Conservation (phyloP, 2,329 filamentous ascomycete species). For the Lasiodiplodia theobromae region DNA sequence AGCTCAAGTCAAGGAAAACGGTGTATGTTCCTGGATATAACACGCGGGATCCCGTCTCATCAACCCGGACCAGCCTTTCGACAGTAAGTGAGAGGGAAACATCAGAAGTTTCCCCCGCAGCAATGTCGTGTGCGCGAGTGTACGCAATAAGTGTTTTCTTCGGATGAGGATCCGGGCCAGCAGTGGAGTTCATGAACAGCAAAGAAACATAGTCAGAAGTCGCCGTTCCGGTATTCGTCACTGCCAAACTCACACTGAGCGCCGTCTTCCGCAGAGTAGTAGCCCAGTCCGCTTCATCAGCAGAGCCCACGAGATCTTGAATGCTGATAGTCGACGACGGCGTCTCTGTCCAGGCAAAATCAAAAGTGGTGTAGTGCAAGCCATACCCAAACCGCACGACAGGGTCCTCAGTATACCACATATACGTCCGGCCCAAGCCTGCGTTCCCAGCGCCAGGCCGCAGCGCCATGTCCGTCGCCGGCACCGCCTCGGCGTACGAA, state of each 20-base stretch:
- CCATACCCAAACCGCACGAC: slow-evolving; percentile 64
- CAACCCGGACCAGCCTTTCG: slow-evolving; percentile 58
- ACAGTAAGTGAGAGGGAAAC: slow-evolving; percentile 54
- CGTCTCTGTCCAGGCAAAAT: no score
- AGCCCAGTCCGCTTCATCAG: slow-evolving; percentile 30
- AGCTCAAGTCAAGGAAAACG: slow-evolving; percentile 35
- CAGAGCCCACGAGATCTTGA: slow-evolving; percentile 33
- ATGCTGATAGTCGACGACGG: slow-evolving; percentile 17
- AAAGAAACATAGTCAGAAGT: slow-evolving; percentile 63
- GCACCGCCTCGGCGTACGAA: slow-evolving; percentile 57
- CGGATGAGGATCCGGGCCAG: slow-evolving; percentile 59
- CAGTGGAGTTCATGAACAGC: slow-evolving; percentile 57
- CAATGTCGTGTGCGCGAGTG: slow-evolving; percentile 51
- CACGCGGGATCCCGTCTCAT: slow-evolving; percentile 58
- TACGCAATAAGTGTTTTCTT: slow-evolving; percentile 62
- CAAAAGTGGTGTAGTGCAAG: slow-evolving; percentile 65
- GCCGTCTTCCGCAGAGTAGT: slow-evolving; percentile 49
- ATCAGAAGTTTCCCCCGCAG: slow-evolving; percentile 41
- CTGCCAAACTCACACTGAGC: slow-evolving; percentile 46
- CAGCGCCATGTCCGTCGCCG: slow-evolving; percentile 64
- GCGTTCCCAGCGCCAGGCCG: slow-evolving; percentile 49
- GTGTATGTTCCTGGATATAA: slow-evolving; percentile 63
- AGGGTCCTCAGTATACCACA: slow-evolving; percentile 61
- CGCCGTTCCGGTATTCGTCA: slow-evolving; percentile 55
- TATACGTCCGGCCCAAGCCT: slow-evolving; percentile 64